These are phyloP conservation scores for Corrigiola litoralis DNA, from an alignment of 179 eudicot genomes.

Conservation along the genomic window DNA sequence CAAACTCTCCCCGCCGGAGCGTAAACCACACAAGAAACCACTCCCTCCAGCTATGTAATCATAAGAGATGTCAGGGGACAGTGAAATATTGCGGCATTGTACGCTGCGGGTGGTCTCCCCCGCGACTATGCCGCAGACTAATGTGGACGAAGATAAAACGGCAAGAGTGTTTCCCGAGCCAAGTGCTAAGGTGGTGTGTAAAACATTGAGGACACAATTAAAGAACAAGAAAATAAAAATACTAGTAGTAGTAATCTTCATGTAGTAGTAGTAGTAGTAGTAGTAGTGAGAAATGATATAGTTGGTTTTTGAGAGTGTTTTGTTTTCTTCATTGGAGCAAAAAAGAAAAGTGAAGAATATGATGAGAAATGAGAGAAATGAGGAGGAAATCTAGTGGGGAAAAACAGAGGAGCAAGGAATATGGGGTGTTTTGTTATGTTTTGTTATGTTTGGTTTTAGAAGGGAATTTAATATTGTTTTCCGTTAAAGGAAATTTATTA, in stretches of 20 bases:
- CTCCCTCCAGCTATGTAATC: slow-evolving; percentile 66
- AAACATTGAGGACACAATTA: slow-evolving; percentile 19
- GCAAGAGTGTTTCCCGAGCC: slow-evolving; percentile 46
- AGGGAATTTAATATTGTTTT: slow-evolving; percentile 6
- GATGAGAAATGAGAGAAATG: not conserved
- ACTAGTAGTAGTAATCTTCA: slow-evolving; percentile 27
- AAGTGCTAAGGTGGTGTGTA: slow-evolving; percentile 20
- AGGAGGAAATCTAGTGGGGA: not conserved
- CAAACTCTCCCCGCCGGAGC: slow-evolving; percentile 58
- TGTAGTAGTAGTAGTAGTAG: slow-evolving; percentile 14
- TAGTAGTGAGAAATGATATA: not conserved
- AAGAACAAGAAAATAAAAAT: slow-evolving; percentile 1
- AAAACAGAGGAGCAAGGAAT: slow-evolving; percentile 13
- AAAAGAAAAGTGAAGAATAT: not conserved
- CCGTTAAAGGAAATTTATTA: slow-evolving; percentile 1
- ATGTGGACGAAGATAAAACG: slow-evolving; percentile 38
- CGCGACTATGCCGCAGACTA: slow-evolving; percentile 65
- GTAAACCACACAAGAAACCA: slow-evolving; percentile 56
- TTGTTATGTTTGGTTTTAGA: not conserved
- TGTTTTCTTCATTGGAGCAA: slow-evolving; percentile 32
- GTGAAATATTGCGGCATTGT: slow-evolving; percentile 36
- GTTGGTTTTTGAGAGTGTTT: not conserved
- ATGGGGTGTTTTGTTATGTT: slow-evolving; percentile 7
- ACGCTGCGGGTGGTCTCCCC: slow-evolving; percentile 36
- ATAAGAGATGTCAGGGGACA: slow-evolving; percentile 44